Evolutionary conservation across 495 filamentous ascomycete species (phyloP).

Genomic region (Penicillium lividum): DNA sequence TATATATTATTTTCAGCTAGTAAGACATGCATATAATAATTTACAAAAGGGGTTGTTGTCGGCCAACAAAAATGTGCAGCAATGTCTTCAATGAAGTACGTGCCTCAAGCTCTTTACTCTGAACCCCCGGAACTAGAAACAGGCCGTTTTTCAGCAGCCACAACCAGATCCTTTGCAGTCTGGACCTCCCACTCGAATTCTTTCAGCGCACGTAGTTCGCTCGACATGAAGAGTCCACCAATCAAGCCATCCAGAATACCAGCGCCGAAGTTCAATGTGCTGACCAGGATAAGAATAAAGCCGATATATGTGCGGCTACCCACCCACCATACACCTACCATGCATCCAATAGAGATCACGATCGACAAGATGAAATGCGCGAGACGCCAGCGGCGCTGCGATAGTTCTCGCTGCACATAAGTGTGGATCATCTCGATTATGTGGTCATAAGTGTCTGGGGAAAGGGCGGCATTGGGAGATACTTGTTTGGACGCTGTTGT

Average conservation of each 20-base stretch:
- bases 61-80: not conserved
- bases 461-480: slow-evolving; percentile 37
- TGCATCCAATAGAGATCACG: slow-evolving; percentile 65
- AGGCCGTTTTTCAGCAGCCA: slow-evolving; percentile 25
- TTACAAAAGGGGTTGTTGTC: not conserved
- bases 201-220: slow-evolving; percentile 78
- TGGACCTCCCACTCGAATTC: slow-evolving; percentile 95
- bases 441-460: slow-evolving; percentile 64
- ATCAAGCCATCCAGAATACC: slow-evolving; percentile 84
- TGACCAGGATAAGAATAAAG: slow-evolving; percentile 78
- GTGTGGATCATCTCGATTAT: slow-evolving; percentile 66
- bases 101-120: too few species aligned
- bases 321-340: slow-evolving; percentile 83
- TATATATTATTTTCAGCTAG: not conserved
- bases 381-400: slow-evolving; percentile 69
- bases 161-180: slow-evolving; percentile 56
- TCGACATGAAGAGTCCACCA: slow-evolving; percentile 79
- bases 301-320: slow-evolving; percentile 67
- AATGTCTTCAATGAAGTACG: not conserved
- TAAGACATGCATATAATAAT: not conserved
- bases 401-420: slow-evolving; percentile 67
- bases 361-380: slow-evolving; percentile 71
- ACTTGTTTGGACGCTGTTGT: slow-evolving; percentile 20
- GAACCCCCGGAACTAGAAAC: not conserved
- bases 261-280: slow-evolving; percentile 70